These are phyloP conservation scores for Cyberlindnera xylosilytica DNA, from an alignment of 805 yeast genomes.

Conservation along the genomic window DNA sequence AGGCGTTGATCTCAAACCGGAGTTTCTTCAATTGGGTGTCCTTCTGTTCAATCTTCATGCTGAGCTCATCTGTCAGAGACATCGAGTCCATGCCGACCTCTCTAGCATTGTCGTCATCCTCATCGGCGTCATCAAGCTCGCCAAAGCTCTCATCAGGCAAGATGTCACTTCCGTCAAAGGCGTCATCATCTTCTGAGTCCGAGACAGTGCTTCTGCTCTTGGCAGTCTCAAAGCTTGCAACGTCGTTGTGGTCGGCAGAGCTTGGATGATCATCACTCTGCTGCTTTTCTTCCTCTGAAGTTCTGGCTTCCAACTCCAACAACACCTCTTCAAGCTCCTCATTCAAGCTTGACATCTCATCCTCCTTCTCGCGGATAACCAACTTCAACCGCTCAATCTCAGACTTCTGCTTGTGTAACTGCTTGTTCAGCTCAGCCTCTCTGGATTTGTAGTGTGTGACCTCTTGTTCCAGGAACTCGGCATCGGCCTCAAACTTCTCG, in stretches of 20 bases:
- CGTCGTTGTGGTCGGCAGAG: background rate
- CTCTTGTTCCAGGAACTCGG: slow-evolving; percentile 18
- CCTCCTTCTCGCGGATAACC: slow-evolving; percentile 8
- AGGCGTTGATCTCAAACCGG: slow-evolving; percentile 21
- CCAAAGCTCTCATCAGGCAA: slow-evolving; percentile 1
- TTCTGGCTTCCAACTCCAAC: slow-evolving; percentile 12
- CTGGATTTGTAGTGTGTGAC: slow-evolving; percentile 10
- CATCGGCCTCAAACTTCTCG: slow-evolving; percentile 16
- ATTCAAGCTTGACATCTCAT: slow-evolving; percentile 18
- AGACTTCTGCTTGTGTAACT: background rate
- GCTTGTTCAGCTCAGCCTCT: slow-evolving; percentile 17
- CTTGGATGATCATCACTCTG: background rate
- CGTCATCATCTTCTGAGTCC: background rate
- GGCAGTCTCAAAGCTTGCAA: background rate
- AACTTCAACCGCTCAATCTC: background rate
- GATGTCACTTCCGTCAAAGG: slow-evolving; percentile 1
- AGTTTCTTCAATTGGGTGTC: slow-evolving; percentile 9
- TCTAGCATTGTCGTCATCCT: slow-evolving; percentile 2
- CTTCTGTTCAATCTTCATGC: slow-evolving; percentile 14
- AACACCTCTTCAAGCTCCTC: slow-evolving; percentile 17
- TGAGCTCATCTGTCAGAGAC: slow-evolving; percentile 9
- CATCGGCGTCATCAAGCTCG: slow-evolving; percentile 8
- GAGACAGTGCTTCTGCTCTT: background rate
- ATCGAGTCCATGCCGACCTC: slow-evolving; percentile 2
- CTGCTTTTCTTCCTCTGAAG: background rate